phyloP scores from a whole-genome alignment of 2,329 filamentous ascomycete species.

The Botrytis deweyae region DNA sequence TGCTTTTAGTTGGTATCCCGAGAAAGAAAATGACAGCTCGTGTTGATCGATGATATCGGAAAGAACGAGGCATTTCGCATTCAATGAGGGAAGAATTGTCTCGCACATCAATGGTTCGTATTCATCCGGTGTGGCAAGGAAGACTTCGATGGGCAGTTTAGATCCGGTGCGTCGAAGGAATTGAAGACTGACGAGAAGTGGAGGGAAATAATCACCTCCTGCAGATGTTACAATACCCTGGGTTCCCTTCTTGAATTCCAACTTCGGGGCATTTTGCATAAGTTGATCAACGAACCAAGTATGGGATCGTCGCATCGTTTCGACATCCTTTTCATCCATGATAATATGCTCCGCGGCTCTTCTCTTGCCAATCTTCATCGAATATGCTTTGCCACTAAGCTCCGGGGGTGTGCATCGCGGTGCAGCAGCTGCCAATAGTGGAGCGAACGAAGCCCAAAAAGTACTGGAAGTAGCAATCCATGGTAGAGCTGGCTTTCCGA shows the following conservation, averaged over 20 bases:
- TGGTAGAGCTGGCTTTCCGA: background rate
- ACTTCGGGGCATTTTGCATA: background rate
- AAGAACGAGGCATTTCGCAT: conserved; percentile 43
- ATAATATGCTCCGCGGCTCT: conserved; percentile 13
- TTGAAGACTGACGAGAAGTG: conserved; percentile 42
- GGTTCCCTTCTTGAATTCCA: conserved; percentile 18
- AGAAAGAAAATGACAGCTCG: conserved; percentile 37
- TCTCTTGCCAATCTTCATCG: background rate
- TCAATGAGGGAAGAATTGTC: conserved; percentile 41
- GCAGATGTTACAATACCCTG: conserved; percentile 47
- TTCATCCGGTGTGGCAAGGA: conserved; percentile 41
- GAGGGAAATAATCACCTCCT: conserved; percentile 41
- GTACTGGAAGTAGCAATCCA: conserved; percentile 6
- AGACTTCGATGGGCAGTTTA: conserved; percentile 44
- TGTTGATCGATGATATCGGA: conserved; percentile 20
- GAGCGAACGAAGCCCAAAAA: conserved; percentile 31
- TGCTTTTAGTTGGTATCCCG: conserved; percentile 39
- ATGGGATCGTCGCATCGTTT: conserved; percentile 24
- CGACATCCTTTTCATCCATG: conserved; percentile 16
- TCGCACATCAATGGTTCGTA: conserved; percentile 44
- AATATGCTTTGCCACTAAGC: conserved; percentile 21
- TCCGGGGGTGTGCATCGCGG: conserved; percentile 26
- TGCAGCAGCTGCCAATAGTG: conserved; percentile 24
- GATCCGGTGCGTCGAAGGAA: conserved; percentile 43
- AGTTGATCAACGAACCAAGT: conserved; percentile 16